Evolutionary conservation across 2,329 filamentous ascomycete species (phyloP).

Genomic region (Aspergillus brasiliensis): DNA sequence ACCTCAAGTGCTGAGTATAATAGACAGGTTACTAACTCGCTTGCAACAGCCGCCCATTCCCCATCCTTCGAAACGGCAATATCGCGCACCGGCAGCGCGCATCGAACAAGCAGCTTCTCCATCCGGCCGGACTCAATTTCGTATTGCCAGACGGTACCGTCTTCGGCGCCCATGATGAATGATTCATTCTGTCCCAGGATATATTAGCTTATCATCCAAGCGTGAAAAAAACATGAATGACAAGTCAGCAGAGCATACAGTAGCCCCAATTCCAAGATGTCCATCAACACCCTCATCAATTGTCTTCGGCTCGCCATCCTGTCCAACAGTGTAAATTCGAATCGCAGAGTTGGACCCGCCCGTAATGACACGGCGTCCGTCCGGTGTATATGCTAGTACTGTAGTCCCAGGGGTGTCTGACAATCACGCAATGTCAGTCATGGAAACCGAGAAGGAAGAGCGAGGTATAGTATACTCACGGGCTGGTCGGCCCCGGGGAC

Average conservation of each 20-base stretch:
- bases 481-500: constrained; percentile 47
- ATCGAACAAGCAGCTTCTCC: constrained; percentile 79
- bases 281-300: constrained; percentile 89
- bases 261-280: constrained; percentile 76
- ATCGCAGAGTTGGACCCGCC: constrained; percentile 93
- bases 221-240: background rate
- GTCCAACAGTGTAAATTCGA: constrained; percentile 87
- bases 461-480: constrained; percentile 44
- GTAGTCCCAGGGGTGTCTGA: constrained; percentile 82
- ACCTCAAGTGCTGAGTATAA: too few species aligned
- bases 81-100: constrained; percentile 83
- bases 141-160: constrained; percentile 94
- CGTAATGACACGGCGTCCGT: constrained; percentile 83
- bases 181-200: constrained; percentile 63
- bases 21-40: constrained; percentile 62
- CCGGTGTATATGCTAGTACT: constrained; percentile 83
- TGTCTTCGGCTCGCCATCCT: constrained; percentile 87
- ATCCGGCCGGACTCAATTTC: constrained; percentile 70
- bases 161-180: constrained; percentile 88
- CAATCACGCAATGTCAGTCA: background rate
- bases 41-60: constrained; percentile 92
- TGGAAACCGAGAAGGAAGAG: background rate
- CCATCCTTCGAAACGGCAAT: constrained; percentile 78
- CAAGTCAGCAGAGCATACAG: constrained; percentile 46
- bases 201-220: background rate